phyloP scores from a whole-genome alignment of 352 stramenopile species.

The Thraustotheca clavata region DNA sequence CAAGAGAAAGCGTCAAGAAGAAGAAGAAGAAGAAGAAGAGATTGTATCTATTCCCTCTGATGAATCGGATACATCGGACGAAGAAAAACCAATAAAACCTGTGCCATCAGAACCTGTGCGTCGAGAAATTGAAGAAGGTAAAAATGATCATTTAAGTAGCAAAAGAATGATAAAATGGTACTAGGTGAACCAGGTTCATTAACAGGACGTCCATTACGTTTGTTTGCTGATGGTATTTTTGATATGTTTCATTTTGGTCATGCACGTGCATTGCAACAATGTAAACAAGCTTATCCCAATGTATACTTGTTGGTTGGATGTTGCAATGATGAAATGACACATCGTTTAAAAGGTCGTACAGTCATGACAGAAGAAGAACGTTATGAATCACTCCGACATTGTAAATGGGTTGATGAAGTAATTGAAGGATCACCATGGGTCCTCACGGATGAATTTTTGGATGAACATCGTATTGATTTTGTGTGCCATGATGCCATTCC shows the following conservation, averaged over 20 bases:
- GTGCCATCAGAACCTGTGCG: not conserved
- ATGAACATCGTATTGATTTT: slow-evolving; percentile 81
- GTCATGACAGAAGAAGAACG: slow-evolving; percentile 84
- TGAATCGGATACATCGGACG: not conserved
- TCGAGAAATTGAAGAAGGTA: slow-evolving; percentile 16
- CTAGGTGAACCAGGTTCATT: slow-evolving; percentile 52
- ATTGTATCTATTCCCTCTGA: not conserved
- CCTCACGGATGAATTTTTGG: slow-evolving; percentile 73
- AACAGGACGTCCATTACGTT: slow-evolving; percentile 62
- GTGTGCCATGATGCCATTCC: slow-evolving; percentile 84
- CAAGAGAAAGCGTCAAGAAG: slow-evolving; percentile 16
- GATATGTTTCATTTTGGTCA: slow-evolving; percentile 87
- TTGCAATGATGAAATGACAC: slow-evolving; percentile 79
- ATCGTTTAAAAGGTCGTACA: slow-evolving; percentile 80
- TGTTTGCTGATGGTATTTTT: slow-evolving; percentile 86
- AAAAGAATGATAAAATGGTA: not conserved
- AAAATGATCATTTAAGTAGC: not conserved
- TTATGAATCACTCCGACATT: slow-evolving; percentile 80
- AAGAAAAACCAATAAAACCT: not conserved
- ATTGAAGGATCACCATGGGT: slow-evolving; percentile 84
- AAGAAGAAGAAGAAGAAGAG: not conserved
- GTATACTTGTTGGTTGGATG: slow-evolving; percentile 76
- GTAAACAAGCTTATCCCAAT: slow-evolving; percentile 81
- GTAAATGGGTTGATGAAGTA: slow-evolving; percentile 83
- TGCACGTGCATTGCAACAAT: slow-evolving; percentile 72